Evolutionary conservation across 2,329 filamentous ascomycete genomes (phyloP).

Genomic region (Claviceps sp.): DNA sequence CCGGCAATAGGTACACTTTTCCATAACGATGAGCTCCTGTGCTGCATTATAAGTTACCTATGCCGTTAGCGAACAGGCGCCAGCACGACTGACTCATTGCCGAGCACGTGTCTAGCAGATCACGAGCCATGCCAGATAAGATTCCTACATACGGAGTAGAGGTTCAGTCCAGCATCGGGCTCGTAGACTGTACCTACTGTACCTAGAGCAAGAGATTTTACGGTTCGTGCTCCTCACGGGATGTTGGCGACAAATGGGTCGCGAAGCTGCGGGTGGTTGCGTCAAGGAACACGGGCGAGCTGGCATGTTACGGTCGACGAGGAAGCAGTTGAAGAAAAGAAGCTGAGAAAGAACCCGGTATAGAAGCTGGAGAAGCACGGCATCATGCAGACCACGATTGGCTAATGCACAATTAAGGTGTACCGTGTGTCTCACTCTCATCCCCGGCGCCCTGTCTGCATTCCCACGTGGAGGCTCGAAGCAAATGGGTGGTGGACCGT

Average conservation of each 20-base stretch:
- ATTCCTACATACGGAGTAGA: too few species aligned
- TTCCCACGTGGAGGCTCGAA: constrained; percentile 5
- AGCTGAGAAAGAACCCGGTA: too few species aligned
- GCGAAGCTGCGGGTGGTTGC: neutral
- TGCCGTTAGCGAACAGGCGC: neutral
- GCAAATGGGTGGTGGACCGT: neutral
- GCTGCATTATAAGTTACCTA: neutral
- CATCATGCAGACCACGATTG: neutral
- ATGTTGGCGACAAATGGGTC: neutral
- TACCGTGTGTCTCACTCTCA: neutral
- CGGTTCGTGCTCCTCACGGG: too few species aligned
- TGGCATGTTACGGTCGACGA: constrained; percentile 1
- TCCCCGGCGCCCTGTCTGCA: neutral
- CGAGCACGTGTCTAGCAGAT: neutral
- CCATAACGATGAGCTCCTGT: neutral
- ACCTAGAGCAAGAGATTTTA: neutral
- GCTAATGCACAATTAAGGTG: neutral
- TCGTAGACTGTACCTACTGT: too few species aligned
- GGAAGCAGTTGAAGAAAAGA: neutral
- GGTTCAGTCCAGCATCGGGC: neutral
- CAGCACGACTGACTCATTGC: neutral
- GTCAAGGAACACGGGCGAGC: neutral
- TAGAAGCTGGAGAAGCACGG: too few species aligned
- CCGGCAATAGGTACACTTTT: neutral
- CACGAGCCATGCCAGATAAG: neutral